Base-by-base conservation (phyloP, 805 yeast genomes). In the Candida namnaoensis region DNA sequence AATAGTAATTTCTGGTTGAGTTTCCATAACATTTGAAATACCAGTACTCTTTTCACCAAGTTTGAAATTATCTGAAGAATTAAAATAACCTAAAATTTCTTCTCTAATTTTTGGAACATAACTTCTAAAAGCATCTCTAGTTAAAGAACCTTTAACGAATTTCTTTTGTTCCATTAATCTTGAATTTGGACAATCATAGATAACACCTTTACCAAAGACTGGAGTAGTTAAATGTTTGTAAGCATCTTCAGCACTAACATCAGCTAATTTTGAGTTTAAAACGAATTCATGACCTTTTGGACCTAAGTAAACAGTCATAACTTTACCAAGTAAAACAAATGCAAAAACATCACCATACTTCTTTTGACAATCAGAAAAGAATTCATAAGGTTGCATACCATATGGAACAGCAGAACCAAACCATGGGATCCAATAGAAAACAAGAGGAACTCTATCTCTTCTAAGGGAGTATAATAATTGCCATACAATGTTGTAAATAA, bases 221-320 rank as follows among this genome's bases (percentile, higher is more conserved):
- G 99, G 99, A n/a, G 98, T 91, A n/a, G 99, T 93, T 64, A 93
- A 74, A 60, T 90, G 96, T 47, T 82, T 74, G 68, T 93, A 93
- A 34, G 97, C 98, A 38, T 85, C 97, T 62, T 93, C 98, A 38
- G 99, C 99, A 38, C 88, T 81, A 24, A 90, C 98, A 53, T 88
- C 95, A 28, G 80, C 76, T 41, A 84, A 71, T 65, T 86, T 90
- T 36, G 96, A 87, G 64, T 93, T 93, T 52, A 93, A 78, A 37
- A 91, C 88, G 60, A 93, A 90, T 62, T 93, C 99, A 64, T 93
- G 96, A 51, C 99, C 99, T 65, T 86, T 86, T 53, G 98, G 97
- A 39, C 98, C 99, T 54, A 93, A 69, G 58, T 87, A 88, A 43
- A 93, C 99, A 6, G 97, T 90, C 95, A 91, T 88, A 34, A 80